Conservation (phyloP, 2,329 filamentous ascomycete species). For the Fusarium sp. region DNA sequence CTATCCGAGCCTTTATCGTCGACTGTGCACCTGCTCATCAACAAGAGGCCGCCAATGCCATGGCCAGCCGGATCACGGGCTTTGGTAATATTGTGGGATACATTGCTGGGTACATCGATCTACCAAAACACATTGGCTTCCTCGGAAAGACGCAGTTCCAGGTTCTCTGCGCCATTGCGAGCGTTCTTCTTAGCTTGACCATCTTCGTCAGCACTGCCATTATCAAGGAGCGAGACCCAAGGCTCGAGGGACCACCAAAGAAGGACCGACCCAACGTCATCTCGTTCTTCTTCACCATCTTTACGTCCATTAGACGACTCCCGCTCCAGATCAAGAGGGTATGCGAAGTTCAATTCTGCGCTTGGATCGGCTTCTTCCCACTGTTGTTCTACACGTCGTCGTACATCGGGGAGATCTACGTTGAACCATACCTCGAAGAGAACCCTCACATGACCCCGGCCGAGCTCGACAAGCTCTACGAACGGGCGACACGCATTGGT, state of each 20-base stretch:
- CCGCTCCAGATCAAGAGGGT: slow-evolving; percentile 84
- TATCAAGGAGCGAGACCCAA: slow-evolving; percentile 82
- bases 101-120: slow-evolving; percentile 81
- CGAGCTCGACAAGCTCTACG: slow-evolving; percentile 81
- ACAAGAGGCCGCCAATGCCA: slow-evolving; percentile 91
- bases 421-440: slow-evolving; percentile 77
- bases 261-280: slow-evolving; percentile 70
- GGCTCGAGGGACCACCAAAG: slow-evolving; percentile 69
- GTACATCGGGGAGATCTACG: slow-evolving; percentile 92
- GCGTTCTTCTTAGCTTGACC: slow-evolving; percentile 72
- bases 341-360: slow-evolving; percentile 82
- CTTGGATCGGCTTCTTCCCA: slow-evolving; percentile 96
- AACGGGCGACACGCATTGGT: slow-evolving; percentile 83
- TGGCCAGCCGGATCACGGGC: slow-evolving; percentile 87
- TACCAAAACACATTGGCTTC: slow-evolving; percentile 77
- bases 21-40: slow-evolving; percentile 92
- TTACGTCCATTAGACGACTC: slow-evolving; percentile 76
- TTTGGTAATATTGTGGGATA: slow-evolving; percentile 92
- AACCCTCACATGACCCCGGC: slow-evolving; percentile 79
- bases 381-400: slow-evolving; percentile 95
- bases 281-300: slow-evolving; percentile 80
- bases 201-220: slow-evolving; percentile 72
- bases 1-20: slow-evolving; percentile 89
- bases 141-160: slow-evolving; percentile 92
- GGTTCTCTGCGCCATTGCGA: slow-evolving; percentile 85